Evolutionary conservation across 495 filamentous ascomycete genomes (phyloP).

Genomic region (Bacidia rubella): DNA sequence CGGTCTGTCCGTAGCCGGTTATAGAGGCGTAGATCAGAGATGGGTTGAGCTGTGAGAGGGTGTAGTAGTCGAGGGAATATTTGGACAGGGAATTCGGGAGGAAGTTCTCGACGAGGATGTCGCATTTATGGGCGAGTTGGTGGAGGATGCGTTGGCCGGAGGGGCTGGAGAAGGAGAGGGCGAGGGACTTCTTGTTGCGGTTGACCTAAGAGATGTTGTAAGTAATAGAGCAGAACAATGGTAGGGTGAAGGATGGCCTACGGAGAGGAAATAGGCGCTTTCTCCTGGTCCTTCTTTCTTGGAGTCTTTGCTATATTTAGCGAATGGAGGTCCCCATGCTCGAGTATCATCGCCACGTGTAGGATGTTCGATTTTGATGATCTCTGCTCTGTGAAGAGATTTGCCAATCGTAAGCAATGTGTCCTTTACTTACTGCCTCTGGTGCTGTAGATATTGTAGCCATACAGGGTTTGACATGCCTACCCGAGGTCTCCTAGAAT

Average conservation of each 20-base stretch:
- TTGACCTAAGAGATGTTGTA: conserved; percentile 48
- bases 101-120: conserved; percentile 95
- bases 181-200: conserved; percentile 92
- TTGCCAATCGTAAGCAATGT: background rate
- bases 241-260: conserved; percentile 27
- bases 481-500: conserved; percentile 96
- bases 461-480: conserved; percentile 17
- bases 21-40: conserved; percentile 54
- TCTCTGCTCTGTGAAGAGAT: conserved; percentile 55
- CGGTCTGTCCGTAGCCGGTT: conserved; percentile 77
- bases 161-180: conserved; percentile 74
- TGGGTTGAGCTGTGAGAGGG: conserved; percentile 68
- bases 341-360: conserved; percentile 83
- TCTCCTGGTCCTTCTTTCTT: conserved; percentile 65
- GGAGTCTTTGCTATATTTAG: conserved; percentile 48
- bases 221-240: background rate
- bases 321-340: conserved; percentile 94
- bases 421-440: background rate
- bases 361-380: conserved; percentile 96
- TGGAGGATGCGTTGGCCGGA: conserved; percentile 77
- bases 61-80: conserved; percentile 77
- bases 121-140: conserved; percentile 66
- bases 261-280: conserved; percentile 85
- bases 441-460: background rate
- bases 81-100: conserved; percentile 82